Evolutionary conservation across 768 basidiomycete genomes (phyloP), one percentile per base, ranked within the genome.

Genomic region (Hemileccinum impolitum): DNA sequence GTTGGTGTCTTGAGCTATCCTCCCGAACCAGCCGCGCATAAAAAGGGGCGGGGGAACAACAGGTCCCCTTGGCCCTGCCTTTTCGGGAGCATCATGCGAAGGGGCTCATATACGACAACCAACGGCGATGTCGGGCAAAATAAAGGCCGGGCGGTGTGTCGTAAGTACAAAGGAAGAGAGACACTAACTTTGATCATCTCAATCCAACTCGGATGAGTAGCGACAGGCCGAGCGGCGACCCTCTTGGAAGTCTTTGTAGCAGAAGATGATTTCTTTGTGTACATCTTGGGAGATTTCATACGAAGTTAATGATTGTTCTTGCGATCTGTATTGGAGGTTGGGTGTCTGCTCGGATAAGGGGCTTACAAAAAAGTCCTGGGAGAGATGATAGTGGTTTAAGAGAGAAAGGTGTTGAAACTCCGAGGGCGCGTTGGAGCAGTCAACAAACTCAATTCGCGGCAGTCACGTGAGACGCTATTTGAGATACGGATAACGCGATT

Each of bases 161-260:
- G 34, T 43, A 28, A 40, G 35, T 46, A 37, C 48, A 15, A 55
- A 57, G 47, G 52, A 43, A 45, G 47, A 30, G 28, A 40, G 51
- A 31, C 55, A 57, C 75, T 64, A 59, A 86, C 87, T 77, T 87
- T 88, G 68, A 90, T 88, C 87, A 90, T 90, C 47, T 89, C 85
- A 49, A 82, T 73, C 85, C 85, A 87, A 51, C 75, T 66, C 14
- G 75, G 75, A 56, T 78, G 75, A 41, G 52, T 51, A 18, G 60
- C 36, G 25, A 42, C 50, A 48, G 73, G 61, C 40, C 70, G 71
- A 46, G 72, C 53, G 51, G 56, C 55, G 46, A 45, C 46, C 51
- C 51, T 69, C 63, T 59, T 65, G 41, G 73, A 58, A 17, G 73
- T 65, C 69, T 78, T 81, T 64, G 77, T 66, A 41, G 71, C 55